Base-by-base conservation (phyloP, 2,329 filamentous ascomycete genomes). In the Coniochaeta sp. region DNA sequence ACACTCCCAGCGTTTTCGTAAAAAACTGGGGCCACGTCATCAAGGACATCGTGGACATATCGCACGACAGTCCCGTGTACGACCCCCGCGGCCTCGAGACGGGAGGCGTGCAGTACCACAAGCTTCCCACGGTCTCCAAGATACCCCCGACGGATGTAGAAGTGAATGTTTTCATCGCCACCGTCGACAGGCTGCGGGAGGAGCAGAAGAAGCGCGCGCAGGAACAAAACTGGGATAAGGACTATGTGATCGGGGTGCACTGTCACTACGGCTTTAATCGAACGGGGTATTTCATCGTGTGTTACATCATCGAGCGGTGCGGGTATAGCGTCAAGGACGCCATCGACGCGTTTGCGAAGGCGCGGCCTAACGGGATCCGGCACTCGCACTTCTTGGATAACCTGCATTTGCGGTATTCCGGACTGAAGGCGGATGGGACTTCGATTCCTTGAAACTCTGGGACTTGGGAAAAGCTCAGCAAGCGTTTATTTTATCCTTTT, bases 251-350 rank as follows among this genome's bases (percentile, higher is more conserved):
- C 49, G 91, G 86, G 2, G 89, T 96, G 0, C 92, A 97, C 65
- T 97, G 92, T 62, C 92, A 97, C 63, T 96, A 96, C 60, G 92
- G 92, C 0, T 96, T 95, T 71, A 96, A 97, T 65, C 81, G 91
- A 20, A 96, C 92, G 0, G 92, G 92, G 0, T 96, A 92, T 66
- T 88, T 96, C 63, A 82, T 97, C 49, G 86, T 89, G 28, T 90
- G 85, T 62, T 97, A 96, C 63, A 74, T 97, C n/a, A 85, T 96
- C 13, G 91, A 96, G 71, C 76, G 83, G 46, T 80, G 87, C 58
- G 84, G 81, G 0, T 91, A 82, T 61, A 73, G 72, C 20, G 80
- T 96, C 2, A 80, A 87, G 60, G 82, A 86, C 51, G 92, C 92
- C 1, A 83, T 97, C 54, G 82, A 89, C 50, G 78, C 83, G 54